Base-by-base conservation (phyloP, 768 basidiomycete genomes). In the Tricholoma sp. region DNA sequence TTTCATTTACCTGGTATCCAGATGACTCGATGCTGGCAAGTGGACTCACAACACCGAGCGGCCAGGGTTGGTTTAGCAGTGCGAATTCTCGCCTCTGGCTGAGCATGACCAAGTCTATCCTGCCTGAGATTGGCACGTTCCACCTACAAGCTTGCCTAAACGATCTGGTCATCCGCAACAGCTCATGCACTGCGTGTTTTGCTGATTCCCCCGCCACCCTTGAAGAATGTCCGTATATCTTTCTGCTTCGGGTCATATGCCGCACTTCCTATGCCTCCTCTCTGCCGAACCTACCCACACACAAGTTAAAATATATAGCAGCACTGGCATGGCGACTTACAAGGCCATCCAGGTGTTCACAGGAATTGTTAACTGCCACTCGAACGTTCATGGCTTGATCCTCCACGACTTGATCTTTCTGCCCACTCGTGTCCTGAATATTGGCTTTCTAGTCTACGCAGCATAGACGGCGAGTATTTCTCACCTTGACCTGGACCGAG, bases 201-300 rank as follows among this genome's bases (percentile, higher is more conserved):
- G 32, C n/a, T 42, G 29, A 32, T 31, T 17, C 39, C 39, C 33
- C 44, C 50, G n/a, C 29, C 31, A 49, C 17, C 10, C n/a, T 42
- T 55, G 17, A 93, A 89, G 75, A 91, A 93, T 2, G 79, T 76
- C 18, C 88, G 79, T 47, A 94, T 87, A 64, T 87, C 83, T 59
- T 80, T 76, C 66, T 95, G 91, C 57, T 81, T 82, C 31, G 84
- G 82, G 64, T 94, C 91, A 65, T 86, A 79, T 1, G 85, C 80
- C 11, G 79, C 67, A 48, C 82, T 84, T 6, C 89, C 86, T 47
- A 91, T 86, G 1, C 92, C 90, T 2, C 89, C 89, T 57, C 78
- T 81, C 67, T 94, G 91, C 4, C 91, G 82, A 52, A 66, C 66
- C 71, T 73, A 55, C 24, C 4, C 44, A 18, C 17, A 37, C 45